These are phyloP conservation scores for Chalaropsis thielavioides DNA, from an alignment of 2,329 filamentous ascomycete genomes.

Conservation along the genomic window DNA sequence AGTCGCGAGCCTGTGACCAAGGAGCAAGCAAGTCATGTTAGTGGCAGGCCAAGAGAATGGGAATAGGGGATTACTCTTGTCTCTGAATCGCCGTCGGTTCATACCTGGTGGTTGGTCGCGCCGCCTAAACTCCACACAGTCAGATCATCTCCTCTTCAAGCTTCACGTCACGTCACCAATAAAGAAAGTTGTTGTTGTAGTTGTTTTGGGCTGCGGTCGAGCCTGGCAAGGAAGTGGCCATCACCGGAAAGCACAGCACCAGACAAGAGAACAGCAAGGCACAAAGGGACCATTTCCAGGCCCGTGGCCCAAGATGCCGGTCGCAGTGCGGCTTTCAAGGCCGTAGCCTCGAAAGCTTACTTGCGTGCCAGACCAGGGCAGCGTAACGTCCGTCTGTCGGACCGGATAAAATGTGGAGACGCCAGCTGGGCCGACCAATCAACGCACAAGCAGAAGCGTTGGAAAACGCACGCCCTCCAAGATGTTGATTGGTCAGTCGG, in stretches of 20 bases:
- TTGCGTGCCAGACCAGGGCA: no score
- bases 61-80: slow-evolving; percentile 11
- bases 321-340: neutral
- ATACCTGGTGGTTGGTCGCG: slow-evolving; percentile 61
- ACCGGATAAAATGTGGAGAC: neutral
- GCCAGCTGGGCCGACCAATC: neutral
- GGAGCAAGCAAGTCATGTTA: slow-evolving; percentile 18
- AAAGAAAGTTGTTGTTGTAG: neutral
- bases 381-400: neutral
- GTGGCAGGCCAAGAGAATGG: slow-evolving; percentile 12
- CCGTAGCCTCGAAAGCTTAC: neutral
- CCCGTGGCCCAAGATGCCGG: neutral
- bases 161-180: slow-evolving; percentile 13
- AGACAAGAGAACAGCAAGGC: neutral
- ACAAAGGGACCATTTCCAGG: neutral
- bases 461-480: neutral
- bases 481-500: neutral
- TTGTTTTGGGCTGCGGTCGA: neutral
- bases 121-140: slow-evolving; percentile 40
- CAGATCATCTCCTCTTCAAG: slow-evolving; percentile 19
- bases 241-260: neutral
- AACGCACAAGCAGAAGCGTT: neutral
- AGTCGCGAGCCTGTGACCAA: slow-evolving; percentile 55
- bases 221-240: neutral
- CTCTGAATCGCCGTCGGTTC: slow-evolving; percentile 22